Percentiles rank a stretch among this genome's conserved stretches.
phyloP scores from a whole-genome alignment of 2,329 filamentous ascomycete genomes.

The Colletotrichum euphorbiae region DNA sequence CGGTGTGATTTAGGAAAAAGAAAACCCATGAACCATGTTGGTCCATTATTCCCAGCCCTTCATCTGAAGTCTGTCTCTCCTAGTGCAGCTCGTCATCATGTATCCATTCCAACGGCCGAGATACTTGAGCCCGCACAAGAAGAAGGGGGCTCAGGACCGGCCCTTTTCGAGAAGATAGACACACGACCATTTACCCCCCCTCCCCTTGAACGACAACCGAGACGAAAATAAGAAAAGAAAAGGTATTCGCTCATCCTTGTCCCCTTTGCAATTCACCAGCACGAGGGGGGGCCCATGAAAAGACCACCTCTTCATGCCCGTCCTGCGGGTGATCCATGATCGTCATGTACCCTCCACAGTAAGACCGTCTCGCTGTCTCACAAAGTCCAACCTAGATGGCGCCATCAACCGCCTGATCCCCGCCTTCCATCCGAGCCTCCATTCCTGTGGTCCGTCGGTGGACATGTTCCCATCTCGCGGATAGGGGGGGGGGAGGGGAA shows the following conservation, averaged over 20 bases:
- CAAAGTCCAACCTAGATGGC: conserved; percentile 15
- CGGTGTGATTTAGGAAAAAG: too few species aligned
- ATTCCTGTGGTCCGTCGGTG: background rate
- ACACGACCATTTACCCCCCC: background rate
- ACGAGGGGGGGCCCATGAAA: background rate
- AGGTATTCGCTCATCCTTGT: conserved; percentile 4
- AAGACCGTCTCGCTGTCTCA: conserved; percentile 2
- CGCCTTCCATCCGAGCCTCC: background rate
- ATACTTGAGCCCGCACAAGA: background rate
- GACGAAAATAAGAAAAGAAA: background rate
- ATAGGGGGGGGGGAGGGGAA: background rate
- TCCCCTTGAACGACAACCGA: background rate
- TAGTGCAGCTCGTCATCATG: too few species aligned
- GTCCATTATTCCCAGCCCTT: background rate
- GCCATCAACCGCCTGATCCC: conserved; percentile 29
- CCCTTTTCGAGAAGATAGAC: background rate
- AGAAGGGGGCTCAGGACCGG: too few species aligned
- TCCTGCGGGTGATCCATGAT: background rate
- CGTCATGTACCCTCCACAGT: background rate
- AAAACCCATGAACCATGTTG: background rate
- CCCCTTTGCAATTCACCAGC: conserved; percentile 6
- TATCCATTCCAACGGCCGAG: background rate
- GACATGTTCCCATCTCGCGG: background rate
- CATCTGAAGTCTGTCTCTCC: conserved; percentile 9
- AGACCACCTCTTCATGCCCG: background rate